Percentiles rank a stretch among this genome's conserved stretches.
Evolutionary conservation across 73 alveolate genomes (phyloP).

Genomic region (Paraurostyla sp.): DNA sequence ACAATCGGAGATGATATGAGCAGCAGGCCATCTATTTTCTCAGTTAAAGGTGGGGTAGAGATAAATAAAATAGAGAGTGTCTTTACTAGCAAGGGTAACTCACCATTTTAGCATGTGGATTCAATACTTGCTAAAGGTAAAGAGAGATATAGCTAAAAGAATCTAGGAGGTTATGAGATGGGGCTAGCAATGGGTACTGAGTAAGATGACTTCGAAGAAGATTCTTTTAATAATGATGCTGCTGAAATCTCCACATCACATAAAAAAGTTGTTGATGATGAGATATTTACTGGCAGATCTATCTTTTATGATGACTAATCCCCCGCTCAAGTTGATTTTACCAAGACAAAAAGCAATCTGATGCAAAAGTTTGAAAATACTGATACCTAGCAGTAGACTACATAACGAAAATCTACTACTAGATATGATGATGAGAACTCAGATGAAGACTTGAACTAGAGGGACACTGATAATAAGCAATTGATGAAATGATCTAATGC

Average conservation of each 20-base stretch:
- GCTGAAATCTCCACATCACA: background rate
- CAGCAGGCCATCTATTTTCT: slow-evolving; percentile 16
- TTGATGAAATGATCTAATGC: background rate
- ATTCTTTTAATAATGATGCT: background rate
- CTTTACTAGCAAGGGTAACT: background rate
- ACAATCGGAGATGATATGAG: slow-evolving; percentile 25
- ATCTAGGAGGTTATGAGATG: background rate
- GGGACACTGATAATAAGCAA: background rate
- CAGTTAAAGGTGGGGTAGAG: background rate
- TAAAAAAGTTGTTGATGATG: background rate
- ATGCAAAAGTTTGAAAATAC: slow-evolving; percentile 2
- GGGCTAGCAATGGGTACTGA: background rate
- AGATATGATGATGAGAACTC: background rate
- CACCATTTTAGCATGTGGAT: slow-evolving; percentile 13
- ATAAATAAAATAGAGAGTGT: background rate
- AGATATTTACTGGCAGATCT: slow-evolving; percentile 8
- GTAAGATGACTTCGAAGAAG: background rate
- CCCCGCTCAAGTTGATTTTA: background rate
- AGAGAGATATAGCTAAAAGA: slow-evolving; percentile 10
- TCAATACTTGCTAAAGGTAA: background rate
- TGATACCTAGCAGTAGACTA: background rate
- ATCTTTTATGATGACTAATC: background rate
- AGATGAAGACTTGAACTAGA: background rate
- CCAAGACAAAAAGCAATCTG: slow-evolving; percentile 8
- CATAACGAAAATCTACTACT: background rate